Evolutionary conservation across 108 stramenopile species (phyloP), one percentile per base, ranked within the genome.

Genomic region (Cyclotella baltica): DNA sequence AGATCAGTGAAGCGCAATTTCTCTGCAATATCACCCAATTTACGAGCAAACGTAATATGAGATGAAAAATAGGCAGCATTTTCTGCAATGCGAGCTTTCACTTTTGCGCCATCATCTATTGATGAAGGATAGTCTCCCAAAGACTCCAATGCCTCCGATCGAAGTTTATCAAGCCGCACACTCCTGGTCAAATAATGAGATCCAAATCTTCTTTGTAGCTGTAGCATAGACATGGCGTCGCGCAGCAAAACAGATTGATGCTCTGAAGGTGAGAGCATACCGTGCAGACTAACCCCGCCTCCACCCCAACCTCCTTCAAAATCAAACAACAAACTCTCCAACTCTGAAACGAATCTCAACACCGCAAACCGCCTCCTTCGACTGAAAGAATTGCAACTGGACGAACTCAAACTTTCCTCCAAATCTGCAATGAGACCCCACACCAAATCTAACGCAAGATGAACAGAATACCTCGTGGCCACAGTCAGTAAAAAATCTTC

Each of bases 401-500:
- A 62, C 25, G 73, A 65, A 36, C 84, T 64, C 40, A 87, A 57
- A 20, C 86, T 83, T 46, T 95, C 94, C 75, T 95, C 92, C 53
- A 95, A 80, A 73, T 95, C 94, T n/a, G 94, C 94, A 37, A 85
- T 80, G 47, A 90, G 88, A 48, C 87, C 86, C 94, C 94, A 95
- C 28, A 91, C 86, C 62, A 95, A 68, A 64, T 93, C 90, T 59
- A 92, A 72, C 2, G 89, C 92, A 46, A 95, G 78, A 76, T 95
- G 94, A 46, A 95, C 81, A 34, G 89, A 90, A 73, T 92, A 80
- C 33, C 86, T 72, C 13, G 79, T 78, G 4, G 86, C 67, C 19
- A 95, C 88, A 11, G 94, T 95, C 64, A 95, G 62, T 56, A 95
- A 81, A 67, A 95, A 95, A 69, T 95, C 94, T 83, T 95, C 94